These are phyloP conservation scores for Graphilbum fragrans DNA, from an alignment of 2,329 filamentous ascomycete species.

Conservation along the genomic window DNA sequence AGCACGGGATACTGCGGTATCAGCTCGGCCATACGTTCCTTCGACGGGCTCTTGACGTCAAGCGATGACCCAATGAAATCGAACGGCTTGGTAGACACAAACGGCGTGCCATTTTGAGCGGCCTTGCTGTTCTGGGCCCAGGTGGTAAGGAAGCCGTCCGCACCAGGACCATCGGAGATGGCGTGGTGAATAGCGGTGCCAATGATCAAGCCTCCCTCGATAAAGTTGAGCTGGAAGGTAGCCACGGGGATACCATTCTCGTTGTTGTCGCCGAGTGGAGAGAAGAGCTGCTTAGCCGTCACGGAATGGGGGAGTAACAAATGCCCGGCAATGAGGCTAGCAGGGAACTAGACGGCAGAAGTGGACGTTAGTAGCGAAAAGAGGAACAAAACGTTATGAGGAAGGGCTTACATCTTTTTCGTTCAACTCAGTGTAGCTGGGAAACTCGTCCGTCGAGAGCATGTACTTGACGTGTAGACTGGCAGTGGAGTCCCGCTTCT, in stretches of 20 bases:
- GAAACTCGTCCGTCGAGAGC: neutral
- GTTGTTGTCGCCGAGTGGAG: conserved; percentile 6
- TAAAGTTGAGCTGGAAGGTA: conserved; percentile 16
- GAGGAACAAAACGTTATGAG: neutral
- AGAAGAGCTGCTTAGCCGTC: conserved; percentile 7
- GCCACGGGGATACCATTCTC: conserved; percentile 6
- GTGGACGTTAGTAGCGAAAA: too few species aligned
- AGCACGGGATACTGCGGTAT: neutral
- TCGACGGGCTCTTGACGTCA: conserved; percentile 2
- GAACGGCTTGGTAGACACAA: conserved; percentile 3
- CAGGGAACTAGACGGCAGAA: conserved; percentile 3
- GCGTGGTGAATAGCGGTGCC: conserved; percentile 15
- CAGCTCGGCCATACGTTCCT: neutral
- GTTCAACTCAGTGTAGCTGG: conserved; percentile 1
- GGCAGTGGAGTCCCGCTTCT: neutral
- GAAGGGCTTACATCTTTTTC: conserved; percentile 1
- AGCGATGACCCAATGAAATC: conserved; percentile 1
- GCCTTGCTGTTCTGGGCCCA: conserved; percentile 15
- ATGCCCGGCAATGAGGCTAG: neutral
- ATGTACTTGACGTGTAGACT: conserved; percentile 3
- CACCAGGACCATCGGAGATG: conserved; percentile 13
- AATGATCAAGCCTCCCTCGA: conserved; percentile 16
- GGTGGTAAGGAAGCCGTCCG: conserved; percentile 14
- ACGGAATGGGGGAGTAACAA: conserved; percentile 2
- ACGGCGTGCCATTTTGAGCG: conserved; percentile 7